These are phyloP conservation scores for Pseudoperonospora humuli DNA, from an alignment of 352 stramenopile genomes.

Conservation along the genomic window DNA sequence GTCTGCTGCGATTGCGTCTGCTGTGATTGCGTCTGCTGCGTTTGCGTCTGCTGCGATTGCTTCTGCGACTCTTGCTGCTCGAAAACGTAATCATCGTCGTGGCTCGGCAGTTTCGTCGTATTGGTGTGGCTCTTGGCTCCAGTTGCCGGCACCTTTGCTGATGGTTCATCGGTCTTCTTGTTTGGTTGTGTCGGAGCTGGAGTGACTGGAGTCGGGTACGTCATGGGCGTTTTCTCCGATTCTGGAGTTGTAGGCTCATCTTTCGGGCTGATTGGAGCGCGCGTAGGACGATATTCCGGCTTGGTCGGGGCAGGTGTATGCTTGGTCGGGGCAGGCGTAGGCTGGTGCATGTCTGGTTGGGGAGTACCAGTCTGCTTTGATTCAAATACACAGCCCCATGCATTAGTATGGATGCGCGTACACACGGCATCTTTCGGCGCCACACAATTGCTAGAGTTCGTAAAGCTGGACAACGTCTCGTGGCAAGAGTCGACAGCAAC, in stretches of 20 bases:
- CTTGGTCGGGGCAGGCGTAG: slow-evolving; percentile 17
- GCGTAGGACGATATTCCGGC: no score
- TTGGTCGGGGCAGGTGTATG: slow-evolving; percentile 1
- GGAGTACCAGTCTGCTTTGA: slow-evolving; percentile 5
- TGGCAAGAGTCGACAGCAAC: slow-evolving; percentile 50
- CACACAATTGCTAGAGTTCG: slow-evolving; percentile 37
- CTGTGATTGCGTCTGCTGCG: no score
- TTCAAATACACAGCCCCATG: slow-evolving; percentile 56
- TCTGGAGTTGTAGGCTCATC: neutral
- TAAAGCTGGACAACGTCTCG: slow-evolving; percentile 48
- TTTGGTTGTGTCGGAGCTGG: no score
- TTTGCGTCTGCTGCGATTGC: slow-evolving; percentile 16
- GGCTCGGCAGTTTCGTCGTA: slow-evolving; percentile 12
- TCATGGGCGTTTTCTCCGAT: neutral
- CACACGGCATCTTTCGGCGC: slow-evolving; percentile 44
- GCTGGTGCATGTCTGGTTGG: slow-evolving; percentile 8
- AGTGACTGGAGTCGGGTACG: slow-evolving; percentile 4
- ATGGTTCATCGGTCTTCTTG: slow-evolving; percentile 4
- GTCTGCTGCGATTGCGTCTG: no score
- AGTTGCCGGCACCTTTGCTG: slow-evolving; percentile 4
- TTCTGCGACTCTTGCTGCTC: slow-evolving; percentile 9
- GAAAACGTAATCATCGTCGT: slow-evolving; percentile 12
- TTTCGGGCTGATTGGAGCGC: no score
- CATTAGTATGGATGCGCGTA: slow-evolving; percentile 60
- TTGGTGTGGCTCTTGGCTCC: slow-evolving; percentile 5